A percentile compares a stretch with the other conserved stretches of the same genome.
Conservation (phyloP, 2,329 filamentous ascomycete genomes). For the Xylariaceae sp. region DNA sequence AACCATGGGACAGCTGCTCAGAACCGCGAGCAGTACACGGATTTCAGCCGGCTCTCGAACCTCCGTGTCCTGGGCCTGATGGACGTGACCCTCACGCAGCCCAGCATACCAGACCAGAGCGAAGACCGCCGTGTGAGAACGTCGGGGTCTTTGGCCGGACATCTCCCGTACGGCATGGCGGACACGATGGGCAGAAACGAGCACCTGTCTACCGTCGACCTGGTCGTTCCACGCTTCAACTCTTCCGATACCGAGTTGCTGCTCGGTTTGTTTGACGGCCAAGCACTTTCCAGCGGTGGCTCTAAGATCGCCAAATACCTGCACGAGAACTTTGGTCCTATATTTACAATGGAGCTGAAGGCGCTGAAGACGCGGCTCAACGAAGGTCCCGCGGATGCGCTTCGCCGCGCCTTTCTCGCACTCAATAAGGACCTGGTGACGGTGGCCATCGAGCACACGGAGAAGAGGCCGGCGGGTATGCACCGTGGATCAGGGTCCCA, state of each 20-base stretch:
- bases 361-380: constrained; percentile 58
- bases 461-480: constrained; percentile 61
- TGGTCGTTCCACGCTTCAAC: constrained; percentile 89
- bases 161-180: constrained; percentile 94
- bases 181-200: constrained; percentile 90
- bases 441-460: constrained; percentile 71
- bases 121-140: constrained; percentile 93
- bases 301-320: constrained; percentile 95
- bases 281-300: constrained; percentile 79
- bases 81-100: constrained; percentile 94
- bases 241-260: constrained; percentile 86
- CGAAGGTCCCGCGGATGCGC: constrained; percentile 76
- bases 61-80: constrained; percentile 87
- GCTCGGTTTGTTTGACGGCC: constrained; percentile 92
- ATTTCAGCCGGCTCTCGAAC: constrained; percentile 80
- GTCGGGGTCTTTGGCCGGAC: constrained; percentile 88
- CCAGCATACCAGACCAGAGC: constrained; percentile 88
- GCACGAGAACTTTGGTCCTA: constrained; percentile 88
- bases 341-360: constrained; percentile 78
- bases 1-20: constrained; percentile 47
- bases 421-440: constrained; percentile 93
- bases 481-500: constrained; percentile 68
- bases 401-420: constrained; percentile 78
- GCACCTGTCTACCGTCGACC: constrained; percentile 90
- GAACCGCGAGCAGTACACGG: constrained; percentile 70